These are phyloP conservation scores for Chloris gayana DNA, from an alignment of 176 grass and related monocot species.

Conservation along the genomic window DNA sequence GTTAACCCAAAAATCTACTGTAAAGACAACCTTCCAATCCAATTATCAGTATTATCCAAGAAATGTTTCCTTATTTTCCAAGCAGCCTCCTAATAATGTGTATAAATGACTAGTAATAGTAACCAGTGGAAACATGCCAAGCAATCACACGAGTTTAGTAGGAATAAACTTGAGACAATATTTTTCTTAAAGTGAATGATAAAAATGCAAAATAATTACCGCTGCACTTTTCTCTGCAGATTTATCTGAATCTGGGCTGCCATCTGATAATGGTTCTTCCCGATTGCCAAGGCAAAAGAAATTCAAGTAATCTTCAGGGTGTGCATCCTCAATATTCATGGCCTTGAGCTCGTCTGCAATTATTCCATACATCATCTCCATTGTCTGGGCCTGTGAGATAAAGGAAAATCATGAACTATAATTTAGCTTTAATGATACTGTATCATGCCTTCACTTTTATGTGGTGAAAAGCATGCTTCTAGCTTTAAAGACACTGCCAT, in stretches of 20 bases:
- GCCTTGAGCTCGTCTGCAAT: slow-evolving; percentile 82
- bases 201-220: slow-evolving; percentile 50
- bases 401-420: slow-evolving; percentile 28
- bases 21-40: too few species aligned
- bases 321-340: slow-evolving; percentile 58
- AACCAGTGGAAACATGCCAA: neutral
- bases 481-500: neutral
- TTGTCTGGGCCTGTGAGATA: slow-evolving; percentile 76
- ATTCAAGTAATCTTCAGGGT: slow-evolving; percentile 92
- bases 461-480: slow-evolving; percentile 18
- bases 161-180: neutral
- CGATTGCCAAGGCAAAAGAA: slow-evolving; percentile 93
- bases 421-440: neutral
- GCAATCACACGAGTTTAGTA: neutral
- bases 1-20: neutral
- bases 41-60: neutral
- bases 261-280: slow-evolving; percentile 57
- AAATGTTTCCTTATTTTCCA: slow-evolving; percentile 7
- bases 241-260: slow-evolving; percentile 47
- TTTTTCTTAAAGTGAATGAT: slow-evolving; percentile 30
- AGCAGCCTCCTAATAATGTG: too few species aligned
- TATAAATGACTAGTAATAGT: neutral
- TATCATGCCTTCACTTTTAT: neutral
- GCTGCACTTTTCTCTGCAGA: slow-evolving; percentile 63
- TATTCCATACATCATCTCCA: slow-evolving; percentile 95